These are phyloP conservation scores for Pleurotus salmoneostramineus DNA, from an alignment of 768 basidiomycete species.

Conservation along the genomic window DNA sequence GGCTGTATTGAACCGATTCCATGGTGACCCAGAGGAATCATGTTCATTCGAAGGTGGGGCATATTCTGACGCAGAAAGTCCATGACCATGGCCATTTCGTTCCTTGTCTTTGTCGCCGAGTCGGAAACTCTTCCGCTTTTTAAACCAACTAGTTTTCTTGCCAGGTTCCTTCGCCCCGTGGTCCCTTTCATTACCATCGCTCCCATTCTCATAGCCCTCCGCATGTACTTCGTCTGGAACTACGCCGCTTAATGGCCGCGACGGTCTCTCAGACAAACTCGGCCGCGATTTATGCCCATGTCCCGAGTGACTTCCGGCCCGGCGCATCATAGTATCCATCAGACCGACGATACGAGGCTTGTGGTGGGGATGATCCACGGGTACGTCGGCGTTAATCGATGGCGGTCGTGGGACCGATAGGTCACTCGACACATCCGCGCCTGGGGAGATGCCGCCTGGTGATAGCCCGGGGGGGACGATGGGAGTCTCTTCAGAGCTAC, in stretches of 20 bases:
- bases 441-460: slow-evolving; percentile 21
- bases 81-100: not conserved
- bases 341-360: not conserved
- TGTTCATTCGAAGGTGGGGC: not conserved
- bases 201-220: slow-evolving; percentile 27
- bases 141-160: slow-evolving; percentile 48
- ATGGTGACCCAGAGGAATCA: slow-evolving; percentile 5
- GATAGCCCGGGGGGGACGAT: slow-evolving; percentile 24
- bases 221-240: slow-evolving; percentile 13
- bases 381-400: not conserved
- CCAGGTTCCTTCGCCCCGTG: slow-evolving; percentile 33
- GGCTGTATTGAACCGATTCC: slow-evolving; percentile 23
- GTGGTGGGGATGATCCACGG: not conserved
- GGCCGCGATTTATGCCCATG: not conserved
- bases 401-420: slow-evolving; percentile 18
- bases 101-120: slow-evolving; percentile 14
- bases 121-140: slow-evolving; percentile 46
- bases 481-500: slow-evolving; percentile 9
- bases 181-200: slow-evolving; percentile 32
- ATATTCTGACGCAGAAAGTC: not conserved
- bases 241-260: slow-evolving; percentile 11
- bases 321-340: not conserved
- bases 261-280: not conserved
- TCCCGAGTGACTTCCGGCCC: not conserved
- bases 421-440: slow-evolving; percentile 15